Evolutionary conservation across 2,329 filamentous ascomycete genomes (phyloP).

Genomic region (Aureobasidium sp.): DNA sequence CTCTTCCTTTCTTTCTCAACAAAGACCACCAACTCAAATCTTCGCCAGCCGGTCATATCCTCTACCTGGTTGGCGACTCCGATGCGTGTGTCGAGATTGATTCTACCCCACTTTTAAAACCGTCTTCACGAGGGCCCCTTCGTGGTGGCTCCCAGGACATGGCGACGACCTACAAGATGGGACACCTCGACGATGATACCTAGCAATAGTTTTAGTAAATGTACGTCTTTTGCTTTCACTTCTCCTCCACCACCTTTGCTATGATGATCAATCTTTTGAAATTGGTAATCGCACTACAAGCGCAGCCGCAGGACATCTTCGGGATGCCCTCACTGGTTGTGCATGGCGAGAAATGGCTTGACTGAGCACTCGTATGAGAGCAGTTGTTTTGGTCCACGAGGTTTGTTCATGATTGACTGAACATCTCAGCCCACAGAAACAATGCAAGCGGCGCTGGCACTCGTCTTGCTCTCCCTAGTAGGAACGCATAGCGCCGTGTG

Average conservation of each 20-base stretch:
- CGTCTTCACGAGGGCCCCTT: constrained; percentile 64
- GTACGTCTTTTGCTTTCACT: neutral
- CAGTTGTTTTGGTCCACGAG: neutral
- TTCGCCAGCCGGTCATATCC: constrained; percentile 50
- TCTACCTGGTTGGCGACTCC: constrained; percentile 60
- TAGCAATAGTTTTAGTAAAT: neutral
- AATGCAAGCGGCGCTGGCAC: too few species aligned
- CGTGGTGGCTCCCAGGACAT: constrained; percentile 53
- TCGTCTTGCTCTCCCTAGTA: too few species aligned
- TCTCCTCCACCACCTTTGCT: constrained; percentile 10
- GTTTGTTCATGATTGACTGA: neutral
- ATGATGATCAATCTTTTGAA: constrained; percentile 24
- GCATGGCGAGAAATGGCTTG: constrained; percentile 40
- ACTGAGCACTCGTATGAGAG: neutral
- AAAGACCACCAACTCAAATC: constrained; percentile 69
- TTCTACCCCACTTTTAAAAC: constrained; percentile 64
- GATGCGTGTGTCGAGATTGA: constrained; percentile 63
- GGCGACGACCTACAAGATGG: constrained; percentile 60
- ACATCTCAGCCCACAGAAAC: neutral
- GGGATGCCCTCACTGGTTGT: constrained; percentile 37
- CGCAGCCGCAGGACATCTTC: constrained; percentile 38
- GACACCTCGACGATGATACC: constrained; percentile 38
- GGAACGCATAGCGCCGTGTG: too few species aligned
- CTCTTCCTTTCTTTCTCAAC: constrained; percentile 33
- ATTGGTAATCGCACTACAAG: constrained; percentile 42